Percentiles rank a stretch among this genome's conserved stretches.
Evolutionary conservation across 805 yeast genomes (phyloP).

Genomic region (Kodamaea sagamina): DNA sequence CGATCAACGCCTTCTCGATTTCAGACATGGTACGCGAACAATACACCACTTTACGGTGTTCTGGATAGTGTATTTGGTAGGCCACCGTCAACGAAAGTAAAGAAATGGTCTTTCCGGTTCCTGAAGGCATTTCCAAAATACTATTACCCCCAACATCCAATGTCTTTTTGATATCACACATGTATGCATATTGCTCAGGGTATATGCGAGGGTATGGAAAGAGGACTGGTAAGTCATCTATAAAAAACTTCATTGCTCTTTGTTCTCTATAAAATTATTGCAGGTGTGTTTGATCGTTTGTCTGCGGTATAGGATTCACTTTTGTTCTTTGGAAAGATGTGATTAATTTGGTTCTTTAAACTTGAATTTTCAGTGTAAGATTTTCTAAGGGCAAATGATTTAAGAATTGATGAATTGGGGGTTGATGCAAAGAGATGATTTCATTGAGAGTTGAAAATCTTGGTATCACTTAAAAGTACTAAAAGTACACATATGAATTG

Average conservation of each 20-base stretch:
- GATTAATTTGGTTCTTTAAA: too few species aligned
- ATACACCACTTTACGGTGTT: slow-evolving; percentile 89
- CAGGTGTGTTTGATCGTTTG: not conserved
- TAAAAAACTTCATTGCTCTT: slow-evolving; percentile 64
- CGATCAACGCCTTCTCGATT: slow-evolving; percentile 94
- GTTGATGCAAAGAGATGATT: too few species aligned
- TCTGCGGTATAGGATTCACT: too few species aligned
- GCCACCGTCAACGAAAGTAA: slow-evolving; percentile 89
- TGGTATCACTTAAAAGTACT: too few species aligned
- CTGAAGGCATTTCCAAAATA: slow-evolving; percentile 98
- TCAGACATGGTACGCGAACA: slow-evolving; percentile 99
- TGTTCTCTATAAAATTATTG: not conserved
- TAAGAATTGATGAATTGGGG: too few species aligned
- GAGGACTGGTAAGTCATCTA: slow-evolving; percentile 92
- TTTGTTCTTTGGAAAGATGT: too few species aligned
- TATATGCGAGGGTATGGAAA: slow-evolving; percentile 96
- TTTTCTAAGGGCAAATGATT: too few species aligned
- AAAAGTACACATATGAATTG: too few species aligned
- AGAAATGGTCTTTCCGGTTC: slow-evolving; percentile 97
- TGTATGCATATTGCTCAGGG: slow-evolving; percentile 97
- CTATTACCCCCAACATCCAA: slow-evolving; percentile 96
- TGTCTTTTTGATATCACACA: slow-evolving; percentile 93
- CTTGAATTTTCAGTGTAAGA: too few species aligned
- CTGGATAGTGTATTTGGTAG: slow-evolving; percentile 93
- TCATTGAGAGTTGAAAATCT: too few species aligned